phyloP scores from a whole-genome alignment of 202 grass and related monocot species.

The Carex arenaria region DNA sequence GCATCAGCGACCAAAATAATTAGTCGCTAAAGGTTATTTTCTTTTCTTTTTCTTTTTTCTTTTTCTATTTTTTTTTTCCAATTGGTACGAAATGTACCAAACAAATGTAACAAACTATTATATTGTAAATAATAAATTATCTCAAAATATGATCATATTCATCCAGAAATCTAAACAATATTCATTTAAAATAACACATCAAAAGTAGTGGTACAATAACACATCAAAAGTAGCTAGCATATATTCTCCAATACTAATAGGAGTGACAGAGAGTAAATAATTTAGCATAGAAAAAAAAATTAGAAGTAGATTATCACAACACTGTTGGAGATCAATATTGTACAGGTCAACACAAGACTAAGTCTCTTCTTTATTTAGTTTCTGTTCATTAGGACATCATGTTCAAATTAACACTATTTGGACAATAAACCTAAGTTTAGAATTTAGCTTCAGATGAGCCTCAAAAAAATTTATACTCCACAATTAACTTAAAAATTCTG shows the following conservation, averaged over 20 bases:
- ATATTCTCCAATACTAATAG: constrained; percentile 92
- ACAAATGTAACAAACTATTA: too few relatives aligned
- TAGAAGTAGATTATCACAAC: constrained; percentile 1
- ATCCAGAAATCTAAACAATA: too few relatives aligned
- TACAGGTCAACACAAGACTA: not conserved
- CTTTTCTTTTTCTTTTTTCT: too few relatives aligned
- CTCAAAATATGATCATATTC: too few relatives aligned
- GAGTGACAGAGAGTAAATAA: constrained; percentile 96
- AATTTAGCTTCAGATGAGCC: not conserved
- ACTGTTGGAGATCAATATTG: not conserved
- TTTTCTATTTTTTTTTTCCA: too few relatives aligned
- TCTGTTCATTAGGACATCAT: not conserved
- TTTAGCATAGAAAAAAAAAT: constrained; percentile 64
- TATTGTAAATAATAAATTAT: too few relatives aligned
- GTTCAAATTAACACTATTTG: not conserved
- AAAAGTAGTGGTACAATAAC: too few relatives aligned
- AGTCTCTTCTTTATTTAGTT: not conserved
- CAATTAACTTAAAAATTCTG: not conserved
- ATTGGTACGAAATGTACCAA: too few relatives aligned
- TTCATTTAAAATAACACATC: too few relatives aligned
- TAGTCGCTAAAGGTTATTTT: too few relatives aligned
- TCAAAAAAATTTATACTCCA: not conserved
- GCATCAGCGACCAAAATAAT: too few relatives aligned
- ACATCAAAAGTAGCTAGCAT: constrained; percentile 98
- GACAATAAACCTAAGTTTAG: not conserved